Evolutionary conservation across 2,329 filamentous ascomycete genomes (phyloP), one percentile per base, ranked within the genome.

Genomic region (Neopestalotiopsis sp.): DNA sequence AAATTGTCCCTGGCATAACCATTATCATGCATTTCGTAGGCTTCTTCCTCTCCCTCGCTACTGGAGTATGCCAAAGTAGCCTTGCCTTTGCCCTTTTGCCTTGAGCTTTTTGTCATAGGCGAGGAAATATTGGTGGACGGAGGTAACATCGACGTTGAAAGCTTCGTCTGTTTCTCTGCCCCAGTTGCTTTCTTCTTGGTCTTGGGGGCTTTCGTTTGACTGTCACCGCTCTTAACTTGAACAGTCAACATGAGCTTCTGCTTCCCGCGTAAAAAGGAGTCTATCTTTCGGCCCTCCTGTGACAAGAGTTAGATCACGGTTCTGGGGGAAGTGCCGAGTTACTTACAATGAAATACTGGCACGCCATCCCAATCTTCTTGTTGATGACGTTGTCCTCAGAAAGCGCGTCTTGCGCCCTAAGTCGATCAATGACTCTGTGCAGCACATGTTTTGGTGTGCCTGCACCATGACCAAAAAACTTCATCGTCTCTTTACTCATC

Each of bases 361-460:
- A 88, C 1, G 93, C 88, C 77, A 97, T 95, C 4, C 89, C 88
- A 61, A 83, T 83, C 58, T 81, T 83, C 71, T 78, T 82, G 76
- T 91, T 92, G 68, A 90, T 83, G 64, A 88, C 83, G 76, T 94
- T 93, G 42, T 91, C 83, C 80, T 98, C 94, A 14, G 79, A 80
- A 32, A 99, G 82, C 5, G 91, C 93, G 59, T 91, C 91, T 75
- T 97, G 92, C 5, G 88, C 88, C 7, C 93, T 82, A 10, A 99
- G 84, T 62, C 88, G 87, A 76, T 94, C 90, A 74, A 98, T 94
- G n/a, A 98, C 85, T 53, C 94, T 91, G 76, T 97, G 92, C 13
- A 94, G 87, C 75, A 97, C 93, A 45, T 91, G 89, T 74, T 92
- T 90, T 69, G 92, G 90, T 73, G 97, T 81, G 17, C 88, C 84